A percentile compares a stretch with the other conserved stretches of the same genome.
Conservation (phyloP, 257 asterid species). For the Sherardia arvensis region DNA sequence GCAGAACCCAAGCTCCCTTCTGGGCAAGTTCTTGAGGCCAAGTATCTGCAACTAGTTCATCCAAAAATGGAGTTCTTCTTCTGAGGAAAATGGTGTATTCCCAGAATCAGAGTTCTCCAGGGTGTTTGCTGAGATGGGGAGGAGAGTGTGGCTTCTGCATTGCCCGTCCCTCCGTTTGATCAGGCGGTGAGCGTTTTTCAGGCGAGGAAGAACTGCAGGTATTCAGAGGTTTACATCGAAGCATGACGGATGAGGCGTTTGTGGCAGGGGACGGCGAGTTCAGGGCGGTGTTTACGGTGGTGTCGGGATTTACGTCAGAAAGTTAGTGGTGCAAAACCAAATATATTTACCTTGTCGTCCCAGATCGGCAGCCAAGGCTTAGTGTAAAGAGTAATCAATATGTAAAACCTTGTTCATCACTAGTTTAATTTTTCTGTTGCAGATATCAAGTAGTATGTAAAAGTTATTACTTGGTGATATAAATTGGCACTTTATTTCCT, state of each 20-base stretch:
- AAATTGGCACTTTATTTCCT: no score
- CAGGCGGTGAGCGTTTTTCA: conserved; percentile 54
- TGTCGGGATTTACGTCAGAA: conserved; percentile 81
- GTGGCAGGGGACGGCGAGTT: conserved; percentile 36
- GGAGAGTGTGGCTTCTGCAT: conserved; percentile 78
- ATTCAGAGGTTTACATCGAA: conserved; percentile 87
- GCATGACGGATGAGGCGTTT: conserved; percentile 54
- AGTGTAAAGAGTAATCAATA: neutral
- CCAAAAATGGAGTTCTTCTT: conserved; percentile 93
- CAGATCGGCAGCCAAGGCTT: conserved; percentile 24
- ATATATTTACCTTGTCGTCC: conserved; percentile 42
- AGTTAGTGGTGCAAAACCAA: conserved; percentile 79
- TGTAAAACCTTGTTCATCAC: neutral
- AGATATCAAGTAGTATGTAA: neutral
- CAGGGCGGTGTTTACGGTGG: conserved; percentile 81
- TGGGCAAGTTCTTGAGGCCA: conserved; percentile 60
- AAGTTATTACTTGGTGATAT: no score
- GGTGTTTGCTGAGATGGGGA: conserved; percentile 81
- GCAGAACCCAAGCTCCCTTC: conserved; percentile 42
- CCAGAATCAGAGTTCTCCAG: conserved; percentile 83
- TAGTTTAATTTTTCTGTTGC: neutral
- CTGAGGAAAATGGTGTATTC: conserved; percentile 60
- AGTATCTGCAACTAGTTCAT: conserved; percentile 69
- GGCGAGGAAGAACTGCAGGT: conserved; percentile 36
- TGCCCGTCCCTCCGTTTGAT: conserved; percentile 58